These are phyloP conservation scores for Russula abietina DNA, from an alignment of 768 basidiomycete species.

Conservation along the genomic window DNA sequence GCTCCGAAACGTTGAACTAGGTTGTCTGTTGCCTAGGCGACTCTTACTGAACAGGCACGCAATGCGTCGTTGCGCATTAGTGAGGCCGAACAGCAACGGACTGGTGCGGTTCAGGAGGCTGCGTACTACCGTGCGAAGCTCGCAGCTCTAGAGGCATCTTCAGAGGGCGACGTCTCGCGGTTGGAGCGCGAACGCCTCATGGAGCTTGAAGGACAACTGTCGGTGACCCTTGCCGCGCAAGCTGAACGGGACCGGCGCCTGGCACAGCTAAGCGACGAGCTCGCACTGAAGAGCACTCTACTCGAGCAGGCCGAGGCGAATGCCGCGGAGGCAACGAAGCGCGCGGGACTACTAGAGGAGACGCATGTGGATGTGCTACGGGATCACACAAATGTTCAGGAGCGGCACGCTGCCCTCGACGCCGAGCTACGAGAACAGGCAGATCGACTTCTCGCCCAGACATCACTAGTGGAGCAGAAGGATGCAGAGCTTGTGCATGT, in stretches of 20 bases:
- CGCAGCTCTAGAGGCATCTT: conserved; percentile 71
- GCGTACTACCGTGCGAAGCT: conserved; percentile 95
- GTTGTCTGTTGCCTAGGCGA: conserved; percentile 41
- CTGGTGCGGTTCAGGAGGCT: conserved; percentile 84
- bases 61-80: conserved; percentile 69
- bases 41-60: conserved; percentile 68
- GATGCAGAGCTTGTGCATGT: conserved; percentile 69
- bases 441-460: conserved; percentile 66
- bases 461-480: conserved; percentile 66
- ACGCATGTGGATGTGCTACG: conserved; percentile 57
- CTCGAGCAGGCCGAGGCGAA: conserved; percentile 76
- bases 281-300: conserved; percentile 71
- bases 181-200: conserved; percentile 72
- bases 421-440: conserved; percentile 65
- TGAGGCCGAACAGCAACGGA: conserved; percentile 71
- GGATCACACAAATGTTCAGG: conserved; percentile 66
- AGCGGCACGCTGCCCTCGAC: conserved; percentile 54
- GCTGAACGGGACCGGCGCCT: conserved; percentile 64
- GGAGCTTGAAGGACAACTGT: conserved; percentile 68
- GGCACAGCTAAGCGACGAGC: conserved; percentile 62
- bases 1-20: not conserved
- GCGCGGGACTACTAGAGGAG: conserved; percentile 69
- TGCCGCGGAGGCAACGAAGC: conserved; percentile 63
- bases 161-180: conserved; percentile 56
- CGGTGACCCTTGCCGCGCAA: conserved; percentile 55